Evolutionary conservation across 1,284 basidiomycete species (phyloP).

Genomic region (Ustilago cynodontis): DNA sequence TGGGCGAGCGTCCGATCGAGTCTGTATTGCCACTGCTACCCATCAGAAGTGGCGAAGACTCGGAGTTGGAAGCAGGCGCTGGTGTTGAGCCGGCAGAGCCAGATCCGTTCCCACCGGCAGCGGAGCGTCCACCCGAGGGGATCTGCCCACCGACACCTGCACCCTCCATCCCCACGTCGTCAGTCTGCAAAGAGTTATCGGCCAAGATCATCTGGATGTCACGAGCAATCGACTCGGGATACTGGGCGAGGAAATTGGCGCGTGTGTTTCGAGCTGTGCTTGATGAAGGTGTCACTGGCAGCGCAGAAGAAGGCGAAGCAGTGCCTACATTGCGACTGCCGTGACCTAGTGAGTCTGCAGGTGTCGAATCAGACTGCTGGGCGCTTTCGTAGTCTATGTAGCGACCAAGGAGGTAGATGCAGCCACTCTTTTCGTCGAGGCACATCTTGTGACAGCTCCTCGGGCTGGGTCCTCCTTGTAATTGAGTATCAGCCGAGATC

Average conservation of each 20-base stretch:
- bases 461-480: conserved; percentile 77
- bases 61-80: conserved; percentile 28
- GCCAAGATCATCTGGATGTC: conserved; percentile 45
- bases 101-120: neutral
- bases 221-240: conserved; percentile 41
- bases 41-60: conserved; percentile 36
- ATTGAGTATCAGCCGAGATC: conserved; percentile 75
- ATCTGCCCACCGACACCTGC: conserved; percentile 19
- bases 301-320: conserved; percentile 12
- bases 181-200: conserved; percentile 22
- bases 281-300: conserved; percentile 40
- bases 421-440: conserved; percentile 78
- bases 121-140: conserved; percentile 4
- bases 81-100: conserved; percentile 22
- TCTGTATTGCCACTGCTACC: conserved; percentile 14
- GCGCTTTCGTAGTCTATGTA: conserved; percentile 59
- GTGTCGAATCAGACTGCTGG: conserved; percentile 17
- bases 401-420: conserved; percentile 76
- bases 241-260: conserved; percentile 41
- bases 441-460: conserved; percentile 86
- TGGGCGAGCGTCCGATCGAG: conserved; percentile 22
- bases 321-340: conserved; percentile 9
- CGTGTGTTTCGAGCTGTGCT: conserved; percentile 38
- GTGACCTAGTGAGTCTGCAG: conserved; percentile 33
- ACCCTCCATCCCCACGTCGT: conserved; percentile 38